A percentile compares a stretch with the other conserved stretches of the same genome.
These are phyloP conservation scores for Penicillium waksmanii DNA, from an alignment of 495 filamentous ascomycete genomes.

Conservation along the genomic window DNA sequence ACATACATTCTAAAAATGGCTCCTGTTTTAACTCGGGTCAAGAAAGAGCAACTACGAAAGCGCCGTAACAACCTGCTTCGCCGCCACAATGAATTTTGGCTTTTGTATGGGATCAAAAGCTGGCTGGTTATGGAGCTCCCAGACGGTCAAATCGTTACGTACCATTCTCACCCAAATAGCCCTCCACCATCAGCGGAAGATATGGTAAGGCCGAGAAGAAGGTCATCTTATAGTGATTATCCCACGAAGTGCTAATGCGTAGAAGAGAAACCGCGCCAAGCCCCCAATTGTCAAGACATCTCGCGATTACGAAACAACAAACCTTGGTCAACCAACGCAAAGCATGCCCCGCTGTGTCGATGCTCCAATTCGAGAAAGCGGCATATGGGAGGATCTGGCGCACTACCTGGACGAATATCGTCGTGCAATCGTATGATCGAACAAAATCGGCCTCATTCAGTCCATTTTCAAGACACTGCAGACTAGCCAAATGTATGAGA, in stretches of 20 bases:
- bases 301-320: background rate
- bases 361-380: background rate
- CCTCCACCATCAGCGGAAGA: constrained; percentile 1
- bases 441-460: too few relatives aligned
- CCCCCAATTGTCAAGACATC: background rate
- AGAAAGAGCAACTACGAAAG: constrained; percentile 27
- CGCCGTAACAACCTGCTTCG: constrained; percentile 23
- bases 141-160: constrained; percentile 11
- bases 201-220: constrained; percentile 3
- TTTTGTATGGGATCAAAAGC: constrained; percentile 19
- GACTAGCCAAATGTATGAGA: too few relatives aligned
- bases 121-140: constrained; percentile 13
- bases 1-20: background rate
- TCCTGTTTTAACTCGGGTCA: constrained; percentile 11
- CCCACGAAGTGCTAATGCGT: background rate
- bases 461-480: too few relatives aligned
- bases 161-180: constrained; percentile 8
- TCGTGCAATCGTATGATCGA: too few relatives aligned
- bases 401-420: background rate
- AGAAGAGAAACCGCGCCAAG: background rate
- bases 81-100: constrained; percentile 23
- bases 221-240: background rate
- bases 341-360: background rate
- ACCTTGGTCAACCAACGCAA: background rate
- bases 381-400: background rate